Evolutionary conservation across 257 asterid species (phyloP), one percentile per base, ranked within the genome.

Genomic region (Henckelia pumila): DNA sequence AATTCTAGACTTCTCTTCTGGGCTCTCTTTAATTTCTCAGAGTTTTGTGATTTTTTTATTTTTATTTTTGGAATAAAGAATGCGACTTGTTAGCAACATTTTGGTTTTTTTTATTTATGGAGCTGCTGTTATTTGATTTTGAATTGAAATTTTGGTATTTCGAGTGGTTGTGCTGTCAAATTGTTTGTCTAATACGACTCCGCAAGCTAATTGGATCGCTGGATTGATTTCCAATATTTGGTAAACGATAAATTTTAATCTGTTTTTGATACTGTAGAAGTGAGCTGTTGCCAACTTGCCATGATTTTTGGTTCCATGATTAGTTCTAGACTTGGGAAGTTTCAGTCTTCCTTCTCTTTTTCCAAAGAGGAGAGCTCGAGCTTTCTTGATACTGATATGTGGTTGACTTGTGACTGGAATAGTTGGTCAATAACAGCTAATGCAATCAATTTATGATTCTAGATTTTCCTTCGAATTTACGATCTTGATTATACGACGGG

Each of bases 331-430:
- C 55, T 47, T 47, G 0, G 6, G 56, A 63, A 35, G 33, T 44
- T 56, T 23, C 60, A 28, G 9, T 44, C 56, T 67, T 59, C 63
- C 59, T 63, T 58, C 49, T 68, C 13, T 19, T 37, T 68, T 8
- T 22, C 49, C 37, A 7, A 20, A 10, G 35, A 57, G 33, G 22
- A 26, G 26, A 44, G 5, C 28, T 47, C 20, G 64, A 50, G 33
- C 19, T 23, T 22, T 66, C 21, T 35, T 29, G 66, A 37, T 47
- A 47, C 55, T 70, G 70, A 50, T 16, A 17, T 64, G 20, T 55
- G 8, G 58, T 70, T 59, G 72, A 52, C 71, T 63, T 8, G 25
- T 74, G 73, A 61, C 16, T 49, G 33, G 32, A 47, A 47, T 14
- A 47, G 24, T 57, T 2, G 40, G 64, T 7, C 17, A 3, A 22